Percentiles rank a stretch among this genome's conserved stretches.
Evolutionary conservation across 2,329 filamentous ascomycete species (phyloP).

Genomic region (Colletotrichum tabaci): DNA sequence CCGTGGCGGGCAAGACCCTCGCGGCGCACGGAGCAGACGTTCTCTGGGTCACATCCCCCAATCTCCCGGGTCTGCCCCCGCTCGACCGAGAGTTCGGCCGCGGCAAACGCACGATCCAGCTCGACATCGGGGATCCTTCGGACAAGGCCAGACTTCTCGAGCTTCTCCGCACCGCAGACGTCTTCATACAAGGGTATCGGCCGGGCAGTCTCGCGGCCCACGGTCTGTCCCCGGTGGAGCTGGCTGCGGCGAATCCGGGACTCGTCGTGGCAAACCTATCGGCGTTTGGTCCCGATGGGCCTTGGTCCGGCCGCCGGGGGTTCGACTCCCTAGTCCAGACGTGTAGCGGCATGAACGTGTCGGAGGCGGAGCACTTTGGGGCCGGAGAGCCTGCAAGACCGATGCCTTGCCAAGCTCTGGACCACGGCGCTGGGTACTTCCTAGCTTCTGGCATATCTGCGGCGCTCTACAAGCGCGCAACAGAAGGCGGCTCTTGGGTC

Average conservation of each 20-base stretch:
- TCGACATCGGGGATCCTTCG: constrained; percentile 46
- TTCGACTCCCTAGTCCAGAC: constrained; percentile 56
- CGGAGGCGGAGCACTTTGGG: constrained; percentile 64
- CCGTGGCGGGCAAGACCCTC: constrained; percentile 51
- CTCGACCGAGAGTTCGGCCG: constrained; percentile 53
- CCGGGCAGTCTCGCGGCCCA: constrained; percentile 61
- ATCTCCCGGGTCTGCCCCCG: constrained; percentile 50
- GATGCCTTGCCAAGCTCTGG: constrained; percentile 69
- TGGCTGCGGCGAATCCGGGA: constrained; percentile 57
- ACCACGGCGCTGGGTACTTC: constrained; percentile 69
- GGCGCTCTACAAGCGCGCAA: constrained; percentile 63
- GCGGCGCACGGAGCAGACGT: constrained; percentile 53
- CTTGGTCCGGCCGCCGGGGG: neutral
- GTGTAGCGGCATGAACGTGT: constrained; percentile 68
- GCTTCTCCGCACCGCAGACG: constrained; percentile 55
- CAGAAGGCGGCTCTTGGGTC: constrained; percentile 54
- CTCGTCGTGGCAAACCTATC: constrained; percentile 67
- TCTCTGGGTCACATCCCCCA: constrained; percentile 51
- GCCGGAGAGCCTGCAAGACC: constrained; percentile 56
- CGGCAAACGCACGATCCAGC: constrained; percentile 52
- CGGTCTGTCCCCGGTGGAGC: constrained; percentile 54
- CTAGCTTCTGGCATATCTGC: constrained; percentile 67
- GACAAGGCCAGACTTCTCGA: constrained; percentile 47
- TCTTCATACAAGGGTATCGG: constrained; percentile 63
- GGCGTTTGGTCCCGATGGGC: constrained; percentile 65